Evolutionary conservation across 2,329 filamentous ascomycete species (phyloP).

Genomic region (Nemania abortiva): DNA sequence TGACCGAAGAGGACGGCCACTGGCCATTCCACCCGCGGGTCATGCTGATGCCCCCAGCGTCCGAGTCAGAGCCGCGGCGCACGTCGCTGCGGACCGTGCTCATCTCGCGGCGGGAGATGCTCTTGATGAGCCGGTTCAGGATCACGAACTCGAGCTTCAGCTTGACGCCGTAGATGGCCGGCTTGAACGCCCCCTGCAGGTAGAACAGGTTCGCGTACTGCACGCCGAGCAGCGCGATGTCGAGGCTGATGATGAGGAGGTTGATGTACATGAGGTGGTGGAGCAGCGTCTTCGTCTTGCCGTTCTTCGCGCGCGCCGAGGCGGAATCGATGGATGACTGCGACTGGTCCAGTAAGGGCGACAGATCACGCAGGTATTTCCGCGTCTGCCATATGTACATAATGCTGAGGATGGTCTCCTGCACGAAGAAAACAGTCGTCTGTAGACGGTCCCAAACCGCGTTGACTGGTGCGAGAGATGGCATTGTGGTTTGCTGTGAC

Average conservation of each 20-base stretch:
- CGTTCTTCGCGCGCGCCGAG: constrained; percentile 27
- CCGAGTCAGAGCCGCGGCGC: constrained; percentile 32
- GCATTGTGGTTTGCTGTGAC: constrained; percentile 47
- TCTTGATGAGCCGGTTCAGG: constrained; percentile 51
- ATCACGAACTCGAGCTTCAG: constrained; percentile 53
- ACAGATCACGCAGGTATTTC: constrained; percentile 39
- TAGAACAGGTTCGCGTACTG: constrained; percentile 55
- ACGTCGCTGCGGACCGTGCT: constrained; percentile 34
- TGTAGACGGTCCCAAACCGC: constrained; percentile 51
- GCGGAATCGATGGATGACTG: constrained; percentile 24
- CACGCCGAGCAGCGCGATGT: constrained; percentile 54
- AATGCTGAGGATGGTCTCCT: constrained; percentile 49
- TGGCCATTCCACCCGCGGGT: constrained; percentile 28
- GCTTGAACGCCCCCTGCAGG: constrained; percentile 52
- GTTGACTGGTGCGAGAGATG: constrained; percentile 43
- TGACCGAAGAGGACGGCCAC: constrained; percentile 10
- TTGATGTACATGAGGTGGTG: constrained; percentile 55
- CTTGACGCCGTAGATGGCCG: constrained; percentile 53
- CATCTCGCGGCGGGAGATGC: constrained; percentile 33
- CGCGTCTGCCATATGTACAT: constrained; percentile 51
- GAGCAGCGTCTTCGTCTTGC: constrained; percentile 43
- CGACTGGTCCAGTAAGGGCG: constrained; percentile 31
- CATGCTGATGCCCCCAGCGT: constrained; percentile 20
- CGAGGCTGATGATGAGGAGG: constrained; percentile 55
- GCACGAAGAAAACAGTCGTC: constrained; percentile 50